Evolutionary conservation across 139 green algal species (phyloP).

Genomic region (Bryopsis sp.): DNA sequence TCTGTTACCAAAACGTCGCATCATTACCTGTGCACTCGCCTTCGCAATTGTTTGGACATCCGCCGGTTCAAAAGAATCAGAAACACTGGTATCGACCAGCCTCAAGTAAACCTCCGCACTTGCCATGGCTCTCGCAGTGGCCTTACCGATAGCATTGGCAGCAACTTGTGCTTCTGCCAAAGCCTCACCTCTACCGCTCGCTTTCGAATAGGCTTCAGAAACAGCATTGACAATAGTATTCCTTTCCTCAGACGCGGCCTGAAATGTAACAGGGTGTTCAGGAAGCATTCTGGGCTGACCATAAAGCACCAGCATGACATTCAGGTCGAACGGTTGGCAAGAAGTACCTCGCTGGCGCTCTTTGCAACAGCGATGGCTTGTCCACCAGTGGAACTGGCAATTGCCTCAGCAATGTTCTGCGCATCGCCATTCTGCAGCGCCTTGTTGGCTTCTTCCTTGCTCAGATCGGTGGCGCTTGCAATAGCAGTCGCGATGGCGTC

Average conservation of each 20-base stretch:
- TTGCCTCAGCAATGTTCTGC: not conserved
- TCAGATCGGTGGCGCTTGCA: not conserved
- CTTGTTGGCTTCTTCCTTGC: not conserved
- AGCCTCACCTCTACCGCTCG: not conserved
- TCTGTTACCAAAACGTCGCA: no score
- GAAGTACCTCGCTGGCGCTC: not conserved
- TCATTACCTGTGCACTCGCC: not conserved
- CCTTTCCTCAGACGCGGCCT: not conserved
- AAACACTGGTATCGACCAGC: not conserved
- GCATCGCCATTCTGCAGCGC: not conserved
- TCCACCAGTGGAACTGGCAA: conserved; percentile 4
- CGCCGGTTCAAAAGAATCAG: not conserved
- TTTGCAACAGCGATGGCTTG: not conserved
- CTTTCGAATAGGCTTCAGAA: not conserved
- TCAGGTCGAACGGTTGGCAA: no score
- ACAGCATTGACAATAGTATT: not conserved
- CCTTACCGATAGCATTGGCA: not conserved
- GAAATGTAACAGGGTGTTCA: conserved; percentile 3
- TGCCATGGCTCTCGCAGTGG: no score
- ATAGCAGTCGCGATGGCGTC: conserved; percentile 5
- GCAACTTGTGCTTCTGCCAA: not conserved
- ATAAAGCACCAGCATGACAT: not conserved
- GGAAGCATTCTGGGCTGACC: not conserved
- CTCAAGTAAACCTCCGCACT: no score
- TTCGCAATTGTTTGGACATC: not conserved